Base-by-base conservation (phyloP, 768 basidiomycete genomes). In the Lactarius tabidus region DNA sequence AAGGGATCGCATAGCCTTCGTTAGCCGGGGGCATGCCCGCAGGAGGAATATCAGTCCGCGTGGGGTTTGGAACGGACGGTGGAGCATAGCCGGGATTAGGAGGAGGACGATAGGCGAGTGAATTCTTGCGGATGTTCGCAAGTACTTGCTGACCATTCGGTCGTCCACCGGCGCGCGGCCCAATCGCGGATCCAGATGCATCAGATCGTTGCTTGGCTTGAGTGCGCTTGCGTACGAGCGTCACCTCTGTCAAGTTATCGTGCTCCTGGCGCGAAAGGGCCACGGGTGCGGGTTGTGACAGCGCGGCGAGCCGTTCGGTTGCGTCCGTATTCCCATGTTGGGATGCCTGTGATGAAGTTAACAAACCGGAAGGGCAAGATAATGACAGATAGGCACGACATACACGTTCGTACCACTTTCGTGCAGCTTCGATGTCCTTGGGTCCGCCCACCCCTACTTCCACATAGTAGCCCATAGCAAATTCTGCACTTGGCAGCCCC, bases 381-480 rank as follows among this genome's bases (percentile, higher is more conserved):
- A 26, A 62, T 15, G 38, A 62, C 33, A n/a, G n/a, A n/a, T n/a
- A 52, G 55, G 31, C 29, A 29, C 43, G 7, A 77, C 82, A 70
- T 52, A 85, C 86, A 73, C 80, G 77, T 33, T 78, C 76, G 75
- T 98, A 98, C 94, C 95, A 98, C 72, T 77, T 82, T 63, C 79
- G 78, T 1, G 95, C 91, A 8, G 79, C 78, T 0, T 81, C 82
- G 41, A 91, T 60, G 71, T 90, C 83, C 71, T 83, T 85, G 20
- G 72, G 71, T 12, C 88, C 85, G 0, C 93, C 95, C 7, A 98
- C 89, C 2, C 96, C 96, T 1, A 98, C 90, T 75, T 98, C 95
- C 41, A 82, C 82, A 73, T 96, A 98, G 73, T 98, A 98, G 1
- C 95, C 96, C 85, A 98, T 88, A 1, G 95, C 96, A 74, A 98